These are phyloP conservation scores for Verbena officinalis DNA, from an alignment of 257 asterid genomes.

Conservation along the genomic window DNA sequence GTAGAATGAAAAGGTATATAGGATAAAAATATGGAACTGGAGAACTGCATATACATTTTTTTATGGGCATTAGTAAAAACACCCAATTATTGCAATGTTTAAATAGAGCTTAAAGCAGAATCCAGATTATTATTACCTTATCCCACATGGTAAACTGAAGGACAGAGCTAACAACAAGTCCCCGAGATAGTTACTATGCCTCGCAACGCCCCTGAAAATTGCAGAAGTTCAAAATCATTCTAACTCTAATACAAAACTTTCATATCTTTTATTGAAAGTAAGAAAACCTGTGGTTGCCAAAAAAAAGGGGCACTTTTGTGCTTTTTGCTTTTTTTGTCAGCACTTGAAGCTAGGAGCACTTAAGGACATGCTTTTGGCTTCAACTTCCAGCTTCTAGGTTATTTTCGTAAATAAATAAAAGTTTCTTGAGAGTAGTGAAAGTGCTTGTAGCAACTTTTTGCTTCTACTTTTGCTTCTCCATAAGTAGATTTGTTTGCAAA, in stretches of 20 bases:
- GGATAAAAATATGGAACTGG: slow-evolving; percentile 93
- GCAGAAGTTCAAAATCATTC: not conserved
- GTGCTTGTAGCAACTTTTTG: too few species aligned
- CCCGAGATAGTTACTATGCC: slow-evolving; percentile 96
- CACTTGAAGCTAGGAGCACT: too few species aligned
- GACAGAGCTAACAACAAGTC: slow-evolving; percentile 89
- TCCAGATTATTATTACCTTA: slow-evolving; percentile 52
- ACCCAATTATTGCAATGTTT: not conserved
- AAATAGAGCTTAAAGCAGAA: not conserved
- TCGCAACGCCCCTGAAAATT: slow-evolving; percentile 88
- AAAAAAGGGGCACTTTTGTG: too few species aligned
- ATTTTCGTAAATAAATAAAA: too few species aligned
- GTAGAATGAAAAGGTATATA: slow-evolving; percentile 77
- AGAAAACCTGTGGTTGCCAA: not conserved
- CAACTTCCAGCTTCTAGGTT: too few species aligned
- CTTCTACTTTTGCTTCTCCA: too few species aligned
- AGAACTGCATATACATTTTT: slow-evolving; percentile 58
- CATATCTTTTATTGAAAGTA: slow-evolving; percentile 18
- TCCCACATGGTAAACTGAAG: slow-evolving; percentile 93
- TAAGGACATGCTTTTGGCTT: too few species aligned
- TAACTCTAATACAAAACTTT: not conserved
- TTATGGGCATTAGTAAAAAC: not conserved
- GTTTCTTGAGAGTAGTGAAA: too few species aligned
- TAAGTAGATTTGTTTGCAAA: too few species aligned
- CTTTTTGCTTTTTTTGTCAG: too few species aligned